Conservation (phyloP, 345 rosid species). For the Salix koriyanagi region DNA sequence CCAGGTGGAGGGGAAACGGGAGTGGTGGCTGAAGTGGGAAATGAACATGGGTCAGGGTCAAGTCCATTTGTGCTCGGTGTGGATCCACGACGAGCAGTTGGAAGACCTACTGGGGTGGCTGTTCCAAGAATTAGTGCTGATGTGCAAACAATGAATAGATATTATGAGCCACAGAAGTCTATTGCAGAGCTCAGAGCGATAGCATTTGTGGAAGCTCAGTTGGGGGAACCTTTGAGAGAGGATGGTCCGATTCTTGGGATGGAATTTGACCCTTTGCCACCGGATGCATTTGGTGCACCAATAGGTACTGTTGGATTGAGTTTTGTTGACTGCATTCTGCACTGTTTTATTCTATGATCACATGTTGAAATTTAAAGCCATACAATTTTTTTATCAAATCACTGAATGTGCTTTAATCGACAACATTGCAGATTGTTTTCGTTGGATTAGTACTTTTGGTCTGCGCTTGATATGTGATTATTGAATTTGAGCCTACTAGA, state of each 20-base stretch:
- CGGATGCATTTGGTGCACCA: conserved; percentile 93
- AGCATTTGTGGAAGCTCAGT: conserved; percentile 68
- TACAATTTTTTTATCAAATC: neutral
- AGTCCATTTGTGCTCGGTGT: conserved; percentile 25
- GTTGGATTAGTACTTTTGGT: neutral
- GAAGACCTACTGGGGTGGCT: conserved; percentile 39
- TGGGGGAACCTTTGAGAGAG: conserved; percentile 78
- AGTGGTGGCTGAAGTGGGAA: conserved; percentile 21
- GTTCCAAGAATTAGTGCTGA: conserved; percentile 45
- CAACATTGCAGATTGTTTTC: neutral
- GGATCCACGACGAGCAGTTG: conserved; percentile 37
- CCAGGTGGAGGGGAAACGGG: conserved; percentile 28
- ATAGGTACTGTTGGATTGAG: conserved; percentile 42
- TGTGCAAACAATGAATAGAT: conserved; percentile 41
- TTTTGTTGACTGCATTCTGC: neutral
- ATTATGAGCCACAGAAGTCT: conserved; percentile 46
- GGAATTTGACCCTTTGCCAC: conserved; percentile 95
- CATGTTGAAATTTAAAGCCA: neutral
- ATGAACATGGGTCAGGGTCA: conserved; percentile 30
- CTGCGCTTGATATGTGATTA: neutral
- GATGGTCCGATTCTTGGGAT: conserved; percentile 85
- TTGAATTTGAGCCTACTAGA: neutral
- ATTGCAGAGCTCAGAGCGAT: conserved; percentile 53
- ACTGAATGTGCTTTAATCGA: neutral
- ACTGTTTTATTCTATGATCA: neutral